Conservation (phyloP, 176 grass and related monocot genomes). For the Juncus effusus region DNA sequence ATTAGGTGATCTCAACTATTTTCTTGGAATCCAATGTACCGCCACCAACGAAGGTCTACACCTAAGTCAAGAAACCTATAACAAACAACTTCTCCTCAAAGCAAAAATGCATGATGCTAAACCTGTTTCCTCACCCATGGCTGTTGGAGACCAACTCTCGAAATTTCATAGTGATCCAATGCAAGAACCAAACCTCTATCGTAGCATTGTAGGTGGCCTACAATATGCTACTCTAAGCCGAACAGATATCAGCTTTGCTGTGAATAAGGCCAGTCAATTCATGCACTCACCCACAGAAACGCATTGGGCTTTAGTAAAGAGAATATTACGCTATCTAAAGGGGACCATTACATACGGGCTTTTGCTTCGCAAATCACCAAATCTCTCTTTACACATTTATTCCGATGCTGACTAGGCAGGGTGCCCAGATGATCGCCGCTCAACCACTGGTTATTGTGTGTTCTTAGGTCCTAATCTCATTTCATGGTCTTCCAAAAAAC, state of each 20-base stretch:
- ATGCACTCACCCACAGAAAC: neutral
- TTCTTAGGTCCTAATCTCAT: neutral
- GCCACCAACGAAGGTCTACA: neutral
- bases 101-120: neutral
- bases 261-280: neutral
- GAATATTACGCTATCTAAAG: neutral
- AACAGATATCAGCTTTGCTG: neutral
- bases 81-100: neutral
- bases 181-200: neutral
- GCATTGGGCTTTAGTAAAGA: conserved; percentile 7
- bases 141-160: neutral
- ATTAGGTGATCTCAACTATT: neutral
- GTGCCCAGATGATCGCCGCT: neutral
- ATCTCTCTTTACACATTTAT: neutral
- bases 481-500: neutral
- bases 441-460: neutral
- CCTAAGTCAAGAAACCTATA: neutral
- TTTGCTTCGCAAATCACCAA: neutral
- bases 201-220: neutral
- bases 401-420: conserved; percentile 1
- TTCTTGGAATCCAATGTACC: neutral
- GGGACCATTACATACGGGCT: neutral
- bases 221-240: conserved; percentile 8
- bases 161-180: neutral
- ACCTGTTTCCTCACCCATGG: neutral